Evolutionary conservation across 805 yeast genomes (phyloP), one percentile per base, ranked within the genome.

Genomic region (Alloascoidea hylecoeti): DNA sequence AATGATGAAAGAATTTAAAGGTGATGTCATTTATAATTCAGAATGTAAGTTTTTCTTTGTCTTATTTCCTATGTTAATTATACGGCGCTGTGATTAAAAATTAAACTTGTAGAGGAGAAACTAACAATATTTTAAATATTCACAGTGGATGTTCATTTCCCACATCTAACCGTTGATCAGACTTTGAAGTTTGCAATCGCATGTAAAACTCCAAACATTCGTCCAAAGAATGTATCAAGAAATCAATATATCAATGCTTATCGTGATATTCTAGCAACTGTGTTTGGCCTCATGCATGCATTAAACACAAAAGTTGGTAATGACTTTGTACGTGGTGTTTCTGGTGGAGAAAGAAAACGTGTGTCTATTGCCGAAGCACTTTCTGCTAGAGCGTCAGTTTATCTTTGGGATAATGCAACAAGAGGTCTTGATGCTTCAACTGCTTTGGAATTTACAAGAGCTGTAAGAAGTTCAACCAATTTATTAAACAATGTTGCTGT

Each of bases 291-390:
- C 33, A 57, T 66, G 5, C 82, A 74, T 52, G 72, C 82, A 4
- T 61, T 63, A 42, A 59, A 70, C 51, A 72, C 80, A n/a, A 69
- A 68, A 44, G 80, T 74, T 27, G 80, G 80, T 42, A 66, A 66
- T 49, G 79, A 73, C 43, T 61, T 68, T 33, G 66, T 78, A 18
- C 67, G 83, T 52, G 82, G 85, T 60, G 82, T 78, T 33, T 76
- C 89, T 38, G 89, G 94, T 50, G 92, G 92, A 64, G 92, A 82
- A 59, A 64, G 92, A 46, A 80, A 81, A 57, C 72, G 94, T 61
- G 89, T 82, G 2, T 78, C 89, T 9, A 75, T 82, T 48, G 84
- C 86, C 6, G 94, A 82, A 57, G 81, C 81, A 1, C 60, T 78
- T 35, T 68, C 79, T 36, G 65, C 75, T 37, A 73, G 76, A 18